Percentiles rank a stretch among this genome's conserved stretches.
Conservation (phyloP, 768 basidiomycete genomes). For the Tricholoma matsutake region DNA sequence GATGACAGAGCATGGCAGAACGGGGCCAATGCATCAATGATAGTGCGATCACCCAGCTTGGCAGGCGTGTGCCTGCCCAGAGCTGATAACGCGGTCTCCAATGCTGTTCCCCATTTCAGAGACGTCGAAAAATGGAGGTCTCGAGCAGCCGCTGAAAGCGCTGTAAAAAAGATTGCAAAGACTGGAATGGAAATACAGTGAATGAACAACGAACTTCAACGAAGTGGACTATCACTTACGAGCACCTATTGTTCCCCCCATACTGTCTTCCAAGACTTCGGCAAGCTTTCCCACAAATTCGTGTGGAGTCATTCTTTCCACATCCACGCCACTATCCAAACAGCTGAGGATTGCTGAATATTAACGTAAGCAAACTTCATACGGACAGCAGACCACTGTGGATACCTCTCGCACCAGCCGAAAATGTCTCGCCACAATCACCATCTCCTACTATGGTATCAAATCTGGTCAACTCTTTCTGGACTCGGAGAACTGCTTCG, state of each 20-base stretch:
- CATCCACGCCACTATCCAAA: conserved; percentile 21
- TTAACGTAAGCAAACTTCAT: background rate
- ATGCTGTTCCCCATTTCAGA: background rate
- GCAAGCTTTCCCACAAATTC: conserved; percentile 31
- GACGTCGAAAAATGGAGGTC: background rate
- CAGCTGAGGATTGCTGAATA: conserved; percentile 29
- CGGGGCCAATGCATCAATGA: conserved; percentile 51
- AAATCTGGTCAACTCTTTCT: conserved; percentile 51
- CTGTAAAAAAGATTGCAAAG: conserved; percentile 43
- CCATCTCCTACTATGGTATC: conserved; percentile 65
- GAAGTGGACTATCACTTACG: conserved; percentile 27
- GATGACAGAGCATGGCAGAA: conserved; percentile 36
- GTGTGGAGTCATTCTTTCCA: conserved; percentile 8
- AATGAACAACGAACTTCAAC: background rate
- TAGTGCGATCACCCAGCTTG: conserved; percentile 51
- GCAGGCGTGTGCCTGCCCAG: conserved; percentile 46
- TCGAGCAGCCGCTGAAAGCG: conserved; percentile 26
- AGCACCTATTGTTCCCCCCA: conserved; percentile 58
- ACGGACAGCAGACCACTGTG: background rate
- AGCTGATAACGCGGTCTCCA: conserved; percentile 8
- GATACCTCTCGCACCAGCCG: conserved; percentile 41
- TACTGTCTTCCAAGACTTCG: conserved; percentile 44
- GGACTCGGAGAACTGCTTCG: conserved; percentile 39
- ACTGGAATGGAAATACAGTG: conserved; percentile 23
- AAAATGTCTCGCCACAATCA: conserved; percentile 59